Percentiles rank a stretch among this genome's conserved stretches.
Conservation (phyloP, 139 green algal species). For the Yamagishiella unicocca region DNA sequence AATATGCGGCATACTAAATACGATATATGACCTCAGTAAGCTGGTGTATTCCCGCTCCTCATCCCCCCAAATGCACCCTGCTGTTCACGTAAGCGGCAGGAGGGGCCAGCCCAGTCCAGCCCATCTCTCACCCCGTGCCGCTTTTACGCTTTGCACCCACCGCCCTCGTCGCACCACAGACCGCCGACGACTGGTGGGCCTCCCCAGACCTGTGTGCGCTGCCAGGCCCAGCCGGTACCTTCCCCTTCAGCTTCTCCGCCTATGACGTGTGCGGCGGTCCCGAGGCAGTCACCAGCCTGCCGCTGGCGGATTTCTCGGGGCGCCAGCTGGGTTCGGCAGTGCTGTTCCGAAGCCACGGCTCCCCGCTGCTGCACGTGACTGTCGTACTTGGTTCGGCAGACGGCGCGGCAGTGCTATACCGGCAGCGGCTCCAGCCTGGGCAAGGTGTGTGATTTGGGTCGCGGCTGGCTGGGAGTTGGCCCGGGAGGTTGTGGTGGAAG, state of each 20-base stretch:
- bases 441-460: too few relatives aligned
- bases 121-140: too few relatives aligned
- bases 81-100: too few relatives aligned
- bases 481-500: too few relatives aligned
- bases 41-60: too few relatives aligned
- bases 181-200: slow-evolving; percentile 19
- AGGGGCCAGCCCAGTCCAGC: too few relatives aligned
- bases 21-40: too few relatives aligned
- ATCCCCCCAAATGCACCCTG: too few relatives aligned
- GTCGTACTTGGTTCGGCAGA: not conserved
- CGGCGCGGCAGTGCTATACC: not conserved
- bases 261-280: slow-evolving; percentile 26
- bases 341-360: not conserved
- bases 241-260: slow-evolving; percentile 3
- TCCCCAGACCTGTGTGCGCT: not conserved
- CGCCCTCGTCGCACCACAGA: too few relatives aligned
- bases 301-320: not conserved
- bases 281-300: slow-evolving; percentile 7
- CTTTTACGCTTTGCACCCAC: too few relatives aligned
- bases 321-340: slow-evolving; percentile 11
- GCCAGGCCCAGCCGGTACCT: not conserved
- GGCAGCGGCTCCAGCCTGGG: not conserved
- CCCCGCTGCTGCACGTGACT: slow-evolving; percentile 6
- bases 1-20: too few relatives aligned
- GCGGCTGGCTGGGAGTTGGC: too few relatives aligned